phyloP scores from a whole-genome alignment of 495 filamentous ascomycete species.

The Endocarpon pusillum region DNA sequence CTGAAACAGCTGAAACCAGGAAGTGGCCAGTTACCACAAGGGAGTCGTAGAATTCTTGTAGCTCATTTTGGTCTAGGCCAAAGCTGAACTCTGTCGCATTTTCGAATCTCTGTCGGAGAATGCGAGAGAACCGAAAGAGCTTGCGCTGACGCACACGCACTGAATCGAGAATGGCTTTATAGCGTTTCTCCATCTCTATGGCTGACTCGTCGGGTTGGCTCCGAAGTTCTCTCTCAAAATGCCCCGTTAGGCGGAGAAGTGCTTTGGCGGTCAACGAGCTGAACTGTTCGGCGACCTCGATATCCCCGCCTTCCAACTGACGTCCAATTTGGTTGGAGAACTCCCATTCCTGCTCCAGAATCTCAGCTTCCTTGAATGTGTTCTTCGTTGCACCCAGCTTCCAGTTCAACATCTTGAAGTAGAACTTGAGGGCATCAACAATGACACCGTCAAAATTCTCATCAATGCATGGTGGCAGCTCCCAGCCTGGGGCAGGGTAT shows the following conservation, averaged over 20 bases:
- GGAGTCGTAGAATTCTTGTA: slow-evolving; percentile 60
- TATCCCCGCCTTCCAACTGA: slow-evolving; percentile 76
- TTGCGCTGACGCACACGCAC: slow-evolving; percentile 89
- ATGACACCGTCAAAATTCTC: slow-evolving; percentile 95
- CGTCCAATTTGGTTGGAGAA: slow-evolving; percentile 86
- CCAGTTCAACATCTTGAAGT: slow-evolving; percentile 94
- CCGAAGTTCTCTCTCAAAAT: slow-evolving; percentile 83
- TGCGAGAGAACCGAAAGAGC: slow-evolving; percentile 67
- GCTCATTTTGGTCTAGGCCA: slow-evolving; percentile 42
- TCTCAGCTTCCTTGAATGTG: slow-evolving; percentile 96
- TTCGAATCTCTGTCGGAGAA: slow-evolving; percentile 82
- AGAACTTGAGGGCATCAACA: slow-evolving; percentile 86
- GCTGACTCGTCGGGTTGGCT: slow-evolving; percentile 64
- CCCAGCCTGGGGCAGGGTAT: slow-evolving; percentile 82
- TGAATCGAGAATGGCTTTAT: slow-evolving; percentile 87
- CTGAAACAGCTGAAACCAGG: slow-evolving; percentile 37
- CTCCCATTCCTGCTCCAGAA: slow-evolving; percentile 92
- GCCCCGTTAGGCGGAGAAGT: slow-evolving; percentile 65
- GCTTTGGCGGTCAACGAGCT: slow-evolving; percentile 85
- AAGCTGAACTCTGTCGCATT: slow-evolving; percentile 91
- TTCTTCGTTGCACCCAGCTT: slow-evolving; percentile 96
- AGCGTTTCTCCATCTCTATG: slow-evolving; percentile 84
- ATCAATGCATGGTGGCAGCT: slow-evolving; percentile 87
- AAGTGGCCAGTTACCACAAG: slow-evolving; percentile 80
- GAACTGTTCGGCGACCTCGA: slow-evolving; percentile 98